Evolutionary conservation across 768 basidiomycete genomes (phyloP).

Genomic region (Amanita polypyramis): DNA sequence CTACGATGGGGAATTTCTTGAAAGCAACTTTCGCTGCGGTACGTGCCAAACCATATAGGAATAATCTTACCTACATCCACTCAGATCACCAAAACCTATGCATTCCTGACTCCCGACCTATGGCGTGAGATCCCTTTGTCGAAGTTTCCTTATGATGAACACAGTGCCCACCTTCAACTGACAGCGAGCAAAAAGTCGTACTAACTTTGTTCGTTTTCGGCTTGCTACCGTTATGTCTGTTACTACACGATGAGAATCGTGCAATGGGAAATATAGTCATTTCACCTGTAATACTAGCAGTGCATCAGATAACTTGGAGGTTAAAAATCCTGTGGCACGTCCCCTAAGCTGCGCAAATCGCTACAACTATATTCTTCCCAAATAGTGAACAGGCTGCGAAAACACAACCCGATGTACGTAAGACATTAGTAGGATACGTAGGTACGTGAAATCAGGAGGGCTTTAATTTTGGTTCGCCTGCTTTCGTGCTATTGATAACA

Average conservation of each 20-base stretch:
- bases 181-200: conserved; percentile 72
- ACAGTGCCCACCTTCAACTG: conserved; percentile 86
- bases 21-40: conserved; percentile 94
- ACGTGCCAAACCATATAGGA: conserved; percentile 19
- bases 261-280: too few species aligned
- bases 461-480: conserved; percentile 6
- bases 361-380: too few species aligned
- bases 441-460: neutral
- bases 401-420: neutral
- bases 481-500: conserved; percentile 7
- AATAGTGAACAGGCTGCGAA: too few species aligned
- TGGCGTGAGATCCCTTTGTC: conserved; percentile 92
- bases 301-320: too few species aligned
- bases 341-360: too few species aligned
- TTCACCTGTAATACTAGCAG: too few species aligned
- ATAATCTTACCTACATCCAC: conserved; percentile 1
- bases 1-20: conserved; percentile 98
- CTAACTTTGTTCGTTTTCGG: conserved; percentile 16
- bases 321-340: too few species aligned
- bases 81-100: conserved; percentile 94
- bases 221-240: neutral
- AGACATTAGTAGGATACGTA: neutral
- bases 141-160: conserved; percentile 90
- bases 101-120: conserved; percentile 96
- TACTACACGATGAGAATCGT: neutral